Base-by-base conservation (phyloP, 2,329 filamentous ascomycete genomes). In the Beauveria scarabaeidicola region DNA sequence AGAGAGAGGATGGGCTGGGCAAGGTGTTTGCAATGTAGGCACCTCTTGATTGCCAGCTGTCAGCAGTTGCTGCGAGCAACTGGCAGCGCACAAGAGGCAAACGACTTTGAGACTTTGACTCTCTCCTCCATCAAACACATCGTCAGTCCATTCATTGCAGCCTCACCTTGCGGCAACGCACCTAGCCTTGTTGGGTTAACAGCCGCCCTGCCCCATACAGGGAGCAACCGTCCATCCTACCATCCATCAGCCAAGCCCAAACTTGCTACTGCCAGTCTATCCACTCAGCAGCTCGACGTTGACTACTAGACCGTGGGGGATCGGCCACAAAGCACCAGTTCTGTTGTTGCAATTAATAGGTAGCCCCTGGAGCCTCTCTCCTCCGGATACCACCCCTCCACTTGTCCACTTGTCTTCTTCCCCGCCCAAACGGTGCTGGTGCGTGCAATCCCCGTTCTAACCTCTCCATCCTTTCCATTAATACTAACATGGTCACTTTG, bases 381-480 rank as follows among this genome's bases (percentile, higher is more conserved):
- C 44, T 56, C 58, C 58, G 52, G 59, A 60, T 60, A 60, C 59
- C 52, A 60, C 59, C 59, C 59, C 59, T 60, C 59, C 59, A 60
- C 52, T 54, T 54, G 41, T 48, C 57, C 57, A 59, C 43, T 47
- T 59, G 50, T 47, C 50, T 58, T 19, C 56, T 44, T 36, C 51
- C 55, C 58, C 32, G 32, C 32, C 32, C 51, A 17, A n/a, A 46
- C 41, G 40, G 21, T n/a, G n/a, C 51, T 44, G 58, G 52, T 60
- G 58, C 19, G 43, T 60, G 58, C 51, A 52, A 55, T 60, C 46
- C 51, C 51, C 32, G 32, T 36, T 48, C 57, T 36, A 23, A 10
- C 27, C 36, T 52, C 48, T 52, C 56, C 56, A 52, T 58, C 40
- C 48, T 44, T 46, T 58, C 10, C 29, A 32, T 32, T 32, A 36